phyloP scores from a whole-genome alignment of 208 protist species.

The Leishmania martiniquensis region DNA sequence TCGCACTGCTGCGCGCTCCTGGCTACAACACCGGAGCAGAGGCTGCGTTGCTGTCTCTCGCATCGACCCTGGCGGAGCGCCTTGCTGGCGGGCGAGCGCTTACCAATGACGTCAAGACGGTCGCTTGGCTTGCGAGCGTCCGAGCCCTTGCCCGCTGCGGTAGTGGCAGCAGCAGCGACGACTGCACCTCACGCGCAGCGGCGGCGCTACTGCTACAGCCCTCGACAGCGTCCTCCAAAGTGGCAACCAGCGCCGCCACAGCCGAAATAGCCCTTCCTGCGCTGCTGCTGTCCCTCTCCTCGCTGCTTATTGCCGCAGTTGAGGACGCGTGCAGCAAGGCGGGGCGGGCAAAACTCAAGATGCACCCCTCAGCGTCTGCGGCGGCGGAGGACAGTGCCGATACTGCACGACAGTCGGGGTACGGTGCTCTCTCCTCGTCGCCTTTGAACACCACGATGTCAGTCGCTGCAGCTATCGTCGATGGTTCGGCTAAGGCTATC shows the following conservation, averaged over 20 bases:
- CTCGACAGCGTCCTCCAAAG: neutral
- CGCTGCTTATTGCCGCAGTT: slow-evolving; percentile 17
- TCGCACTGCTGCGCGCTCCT: slow-evolving; percentile 17
- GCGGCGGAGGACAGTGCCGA: neutral
- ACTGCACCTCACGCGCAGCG: neutral
- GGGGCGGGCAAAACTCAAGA: slow-evolving; percentile 4
- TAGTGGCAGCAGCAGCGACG: neutral
- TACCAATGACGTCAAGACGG: slow-evolving; percentile 28
- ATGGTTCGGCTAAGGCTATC: slow-evolving; percentile 58
- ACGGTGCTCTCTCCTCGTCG: neutral
- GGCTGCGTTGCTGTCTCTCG: slow-evolving; percentile 12
- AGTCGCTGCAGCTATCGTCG: slow-evolving; percentile 38
- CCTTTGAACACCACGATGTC: slow-evolving; percentile 5
- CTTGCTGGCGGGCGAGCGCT: slow-evolving; percentile 11
- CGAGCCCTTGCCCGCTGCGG: slow-evolving; percentile 10
- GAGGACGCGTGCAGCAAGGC: slow-evolving; percentile 13
- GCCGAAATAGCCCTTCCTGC: slow-evolving; percentile 3
- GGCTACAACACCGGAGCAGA: neutral
- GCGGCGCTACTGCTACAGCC: neutral
- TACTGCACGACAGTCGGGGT: neutral
- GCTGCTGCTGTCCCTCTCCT: slow-evolving; percentile 14
- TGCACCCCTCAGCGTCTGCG: neutral
- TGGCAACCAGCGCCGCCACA: neutral
- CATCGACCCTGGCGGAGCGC: slow-evolving; percentile 3
- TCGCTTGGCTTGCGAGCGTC: slow-evolving; percentile 34